Percentiles rank a stretch among this genome's conserved stretches.
phyloP scores from a whole-genome alignment of 176 grass and related monocot genomes.

The Aegilops speltoides region DNA sequence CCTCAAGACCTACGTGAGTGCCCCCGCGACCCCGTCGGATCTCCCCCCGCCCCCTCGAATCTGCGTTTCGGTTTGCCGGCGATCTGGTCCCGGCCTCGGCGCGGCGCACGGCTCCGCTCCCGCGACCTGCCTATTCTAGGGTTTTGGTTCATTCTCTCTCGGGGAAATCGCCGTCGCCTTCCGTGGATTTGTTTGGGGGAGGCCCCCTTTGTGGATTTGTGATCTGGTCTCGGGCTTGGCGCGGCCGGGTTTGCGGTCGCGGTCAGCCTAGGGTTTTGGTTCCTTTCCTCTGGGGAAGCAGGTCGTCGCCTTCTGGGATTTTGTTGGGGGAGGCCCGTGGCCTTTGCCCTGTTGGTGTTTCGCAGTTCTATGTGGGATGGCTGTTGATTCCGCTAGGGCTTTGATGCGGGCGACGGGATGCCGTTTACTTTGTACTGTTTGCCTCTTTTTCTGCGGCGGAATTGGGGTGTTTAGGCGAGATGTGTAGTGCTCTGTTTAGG shows the following conservation, averaged over 20 bases:
- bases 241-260: background rate
- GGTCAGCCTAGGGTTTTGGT: constrained; percentile 12
- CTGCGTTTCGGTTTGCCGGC: background rate
- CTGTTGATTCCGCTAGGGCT: background rate
- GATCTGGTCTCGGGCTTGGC: background rate
- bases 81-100: background rate
- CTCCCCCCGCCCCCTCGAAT: background rate
- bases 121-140: background rate
- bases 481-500: background rate
- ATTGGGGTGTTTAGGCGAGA: background rate
- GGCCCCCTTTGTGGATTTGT: too few relatives aligned
- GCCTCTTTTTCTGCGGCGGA: background rate
- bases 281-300: too few relatives aligned
- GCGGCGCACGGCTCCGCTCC: background rate
- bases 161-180: background rate
- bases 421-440: background rate
- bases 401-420: background rate
- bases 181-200: background rate
- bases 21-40: background rate
- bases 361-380: background rate
- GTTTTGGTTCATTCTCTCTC: background rate
- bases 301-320: background rate
- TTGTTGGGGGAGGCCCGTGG: background rate
- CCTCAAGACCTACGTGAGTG: constrained; percentile 78
- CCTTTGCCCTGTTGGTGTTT: background rate